These are phyloP conservation scores for Naematelia encephala DNA, from an alignment of 768 basidiomycete species.

Conservation along the genomic window DNA sequence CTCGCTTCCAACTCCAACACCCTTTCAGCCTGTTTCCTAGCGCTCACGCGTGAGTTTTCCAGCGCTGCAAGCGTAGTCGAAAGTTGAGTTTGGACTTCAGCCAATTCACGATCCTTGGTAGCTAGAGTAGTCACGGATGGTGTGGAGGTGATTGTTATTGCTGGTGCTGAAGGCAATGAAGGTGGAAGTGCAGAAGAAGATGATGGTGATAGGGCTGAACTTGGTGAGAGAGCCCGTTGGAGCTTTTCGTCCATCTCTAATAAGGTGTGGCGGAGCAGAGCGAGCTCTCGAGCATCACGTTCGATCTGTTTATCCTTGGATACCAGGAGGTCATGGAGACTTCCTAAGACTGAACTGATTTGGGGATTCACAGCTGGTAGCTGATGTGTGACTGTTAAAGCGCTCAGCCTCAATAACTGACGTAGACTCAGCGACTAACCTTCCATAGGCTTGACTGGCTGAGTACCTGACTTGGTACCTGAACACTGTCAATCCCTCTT, in stretches of 20 bases:
- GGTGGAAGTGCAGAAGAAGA: background rate
- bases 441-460: background rate
- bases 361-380: slow-evolving; percentile 26
- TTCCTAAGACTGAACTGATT: slow-evolving; percentile 33
- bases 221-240: slow-evolving; percentile 5
- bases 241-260: slow-evolving; percentile 45
- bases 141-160: slow-evolving; percentile 37
- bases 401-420: background rate
- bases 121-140: slow-evolving; percentile 19
- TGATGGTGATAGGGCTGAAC: background rate
- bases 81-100: slow-evolving; percentile 33
- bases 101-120: slow-evolving; percentile 15
- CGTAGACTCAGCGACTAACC: background rate
- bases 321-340: slow-evolving; percentile 36
- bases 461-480: background rate
- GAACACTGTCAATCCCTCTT: too few relatives aligned
- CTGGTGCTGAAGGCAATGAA: slow-evolving; percentile 10
- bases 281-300: slow-evolving; percentile 39
- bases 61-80: slow-evolving; percentile 27
- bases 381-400: background rate
- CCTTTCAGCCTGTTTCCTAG: slow-evolving; percentile 18
- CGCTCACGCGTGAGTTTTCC: slow-evolving; percentile 17
- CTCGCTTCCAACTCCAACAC: slow-evolving; percentile 25
- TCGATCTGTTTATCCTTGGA: slow-evolving; percentile 44
- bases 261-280: slow-evolving; percentile 35